Percentiles rank a stretch among this genome's conserved stretches.
These are phyloP conservation scores for Boletus fagicola DNA, from an alignment of 768 basidiomycete genomes.

Conservation along the genomic window DNA sequence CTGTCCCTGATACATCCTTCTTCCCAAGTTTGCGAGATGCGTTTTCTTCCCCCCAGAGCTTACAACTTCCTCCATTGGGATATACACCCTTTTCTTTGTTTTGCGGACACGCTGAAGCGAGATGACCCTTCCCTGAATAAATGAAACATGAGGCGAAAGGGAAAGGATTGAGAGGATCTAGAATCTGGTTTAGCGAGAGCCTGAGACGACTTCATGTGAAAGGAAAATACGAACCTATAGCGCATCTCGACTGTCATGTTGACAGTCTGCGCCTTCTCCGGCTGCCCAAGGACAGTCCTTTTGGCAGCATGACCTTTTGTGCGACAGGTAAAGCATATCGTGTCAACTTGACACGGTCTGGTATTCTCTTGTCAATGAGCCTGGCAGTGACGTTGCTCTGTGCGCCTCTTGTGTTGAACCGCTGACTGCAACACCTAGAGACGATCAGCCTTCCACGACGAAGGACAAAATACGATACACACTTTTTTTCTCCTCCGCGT, in stretches of 20 bases:
- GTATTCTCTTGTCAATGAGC: conserved; percentile 57
- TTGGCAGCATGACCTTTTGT: conserved; percentile 79
- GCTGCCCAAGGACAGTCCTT: conserved; percentile 64
- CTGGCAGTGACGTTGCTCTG: conserved; percentile 70
- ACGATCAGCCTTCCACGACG: conserved; percentile 10
- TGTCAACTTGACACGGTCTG: conserved; percentile 55
- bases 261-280: conserved; percentile 21
- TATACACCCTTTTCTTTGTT: conserved; percentile 83
- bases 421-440: conserved; percentile 21
- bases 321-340: conserved; percentile 85
- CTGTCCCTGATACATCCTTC: conserved; percentile 43
- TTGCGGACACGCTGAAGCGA: conserved; percentile 77
- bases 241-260: conserved; percentile 53
- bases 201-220: background rate
- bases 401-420: conserved; percentile 31
- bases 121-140: conserved; percentile 79
- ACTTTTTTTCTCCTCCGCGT: conserved; percentile 29
- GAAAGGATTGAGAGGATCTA: conserved; percentile 61
- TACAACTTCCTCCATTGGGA: conserved; percentile 88
- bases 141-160: conserved; percentile 94
- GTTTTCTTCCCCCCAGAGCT: conserved; percentile 81
- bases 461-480: background rate
- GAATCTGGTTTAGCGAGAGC: conserved; percentile 33
- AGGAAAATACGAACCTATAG: conserved; percentile 54
- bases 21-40: conserved; percentile 78